These are phyloP conservation scores for Pharus latifolius DNA, from an alignment of 176 grass and related monocot genomes.

Conservation along the genomic window DNA sequence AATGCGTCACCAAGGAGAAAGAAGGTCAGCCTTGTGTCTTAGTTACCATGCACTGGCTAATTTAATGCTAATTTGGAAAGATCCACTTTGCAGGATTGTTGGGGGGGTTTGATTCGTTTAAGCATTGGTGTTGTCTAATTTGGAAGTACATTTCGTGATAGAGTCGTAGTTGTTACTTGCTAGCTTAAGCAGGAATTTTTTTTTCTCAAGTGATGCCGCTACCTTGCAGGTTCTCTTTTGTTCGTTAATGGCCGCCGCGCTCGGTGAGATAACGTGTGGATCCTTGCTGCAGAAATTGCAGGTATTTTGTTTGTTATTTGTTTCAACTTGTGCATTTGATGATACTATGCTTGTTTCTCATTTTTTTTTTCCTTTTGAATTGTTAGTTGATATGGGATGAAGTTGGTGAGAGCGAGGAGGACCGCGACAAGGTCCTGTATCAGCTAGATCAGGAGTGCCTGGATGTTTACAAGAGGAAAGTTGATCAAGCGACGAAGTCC, in stretches of 20 bases:
- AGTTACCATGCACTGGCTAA: background rate
- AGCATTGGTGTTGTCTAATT: background rate
- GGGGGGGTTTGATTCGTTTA: background rate
- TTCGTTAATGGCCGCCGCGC: conserved; percentile 42
- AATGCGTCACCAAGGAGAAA: background rate
- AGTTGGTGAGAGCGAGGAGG: conserved; percentile 92
- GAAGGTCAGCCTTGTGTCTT: background rate
- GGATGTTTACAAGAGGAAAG: conserved; percentile 99
- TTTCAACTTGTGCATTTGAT: background rate
- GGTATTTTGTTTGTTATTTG: conserved; percentile 25
- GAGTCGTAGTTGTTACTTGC: background rate
- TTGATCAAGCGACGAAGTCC: conserved; percentile 76
- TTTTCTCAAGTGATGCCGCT: background rate
- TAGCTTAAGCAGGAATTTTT: background rate
- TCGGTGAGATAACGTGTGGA: conserved; percentile 53
- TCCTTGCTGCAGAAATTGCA: conserved; percentile 93
- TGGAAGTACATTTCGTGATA: background rate
- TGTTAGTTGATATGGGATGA: conserved; percentile 89
- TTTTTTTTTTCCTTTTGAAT: background rate
- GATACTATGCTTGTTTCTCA: background rate
- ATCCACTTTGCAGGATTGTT: conserved; percentile 7
- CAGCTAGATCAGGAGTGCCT: conserved; percentile 96
- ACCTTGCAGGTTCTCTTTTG: conserved; percentile 23
- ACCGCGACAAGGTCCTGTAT: conserved; percentile 86
- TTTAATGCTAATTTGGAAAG: background rate